Evolutionary conservation across 2,329 filamentous ascomycete species (phyloP).

Genomic region (Botrytis fabae): DNA sequence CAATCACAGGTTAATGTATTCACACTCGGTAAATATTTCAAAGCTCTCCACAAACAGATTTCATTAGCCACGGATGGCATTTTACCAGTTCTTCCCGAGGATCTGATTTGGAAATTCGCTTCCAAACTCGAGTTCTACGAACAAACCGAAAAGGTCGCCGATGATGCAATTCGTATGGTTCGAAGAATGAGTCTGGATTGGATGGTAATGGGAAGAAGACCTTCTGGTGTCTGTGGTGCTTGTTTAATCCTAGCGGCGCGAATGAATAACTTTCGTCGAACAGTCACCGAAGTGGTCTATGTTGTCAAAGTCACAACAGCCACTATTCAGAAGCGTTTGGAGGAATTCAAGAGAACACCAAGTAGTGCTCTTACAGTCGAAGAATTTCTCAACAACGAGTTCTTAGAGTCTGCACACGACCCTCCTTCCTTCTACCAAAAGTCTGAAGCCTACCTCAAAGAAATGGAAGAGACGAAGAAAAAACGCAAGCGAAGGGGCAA

Average conservation of each 20-base stretch:
- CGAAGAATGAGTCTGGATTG: constrained; percentile 94
- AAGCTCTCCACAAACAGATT: constrained; percentile 71
- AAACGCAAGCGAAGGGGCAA: constrained; percentile 44
- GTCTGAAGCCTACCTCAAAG: constrained; percentile 56
- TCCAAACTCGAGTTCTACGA: constrained; percentile 87
- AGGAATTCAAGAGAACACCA: constrained; percentile 87
- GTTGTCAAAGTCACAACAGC: constrained; percentile 94
- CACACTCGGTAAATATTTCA: constrained; percentile 86
- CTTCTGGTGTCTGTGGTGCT: constrained; percentile 90
- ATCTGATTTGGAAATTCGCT: constrained; percentile 88
- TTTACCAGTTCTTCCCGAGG: constrained; percentile 77
- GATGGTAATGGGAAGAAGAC: constrained; percentile 93
- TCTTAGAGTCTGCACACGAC: constrained; percentile 72
- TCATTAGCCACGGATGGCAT: constrained; percentile 66
- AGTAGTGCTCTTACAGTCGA: constrained; percentile 84
- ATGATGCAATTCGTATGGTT: constrained; percentile 83
- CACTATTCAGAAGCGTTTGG: constrained; percentile 86
- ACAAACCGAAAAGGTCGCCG: constrained; percentile 78
- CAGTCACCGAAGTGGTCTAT: constrained; percentile 93
- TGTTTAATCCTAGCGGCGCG: constrained; percentile 92
- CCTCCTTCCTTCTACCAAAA: constrained; percentile 80
- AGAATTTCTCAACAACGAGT: constrained; percentile 73
- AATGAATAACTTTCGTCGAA: constrained; percentile 97
- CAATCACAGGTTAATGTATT: constrained; percentile 75
- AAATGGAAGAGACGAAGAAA: constrained; percentile 50